Evolutionary conservation across 768 basidiomycete species (phyloP).

Genomic region (Leucocoprinus birnbaumii): DNA sequence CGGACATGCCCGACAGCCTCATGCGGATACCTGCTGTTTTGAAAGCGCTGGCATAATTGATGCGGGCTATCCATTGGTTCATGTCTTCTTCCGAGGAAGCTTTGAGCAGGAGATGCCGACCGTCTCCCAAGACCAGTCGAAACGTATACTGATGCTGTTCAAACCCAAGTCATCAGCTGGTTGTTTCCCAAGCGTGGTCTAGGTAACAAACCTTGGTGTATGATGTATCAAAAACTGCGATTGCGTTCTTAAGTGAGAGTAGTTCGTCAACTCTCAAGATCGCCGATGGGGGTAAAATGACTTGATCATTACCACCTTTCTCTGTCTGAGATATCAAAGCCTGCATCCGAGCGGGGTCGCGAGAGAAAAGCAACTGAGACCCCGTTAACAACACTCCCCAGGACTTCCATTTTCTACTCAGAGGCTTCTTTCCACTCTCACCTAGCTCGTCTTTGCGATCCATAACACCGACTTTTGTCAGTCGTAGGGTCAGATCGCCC

Average conservation of each 20-base stretch:
- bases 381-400: constrained; percentile 86
- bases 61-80: constrained; percentile 86
- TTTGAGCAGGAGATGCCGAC: constrained; percentile 82
- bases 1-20: constrained; percentile 68
- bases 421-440: constrained; percentile 74
- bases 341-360: constrained; percentile 55
- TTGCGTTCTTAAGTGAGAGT: constrained; percentile 68
- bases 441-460: constrained; percentile 77
- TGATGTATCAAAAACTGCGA: constrained; percentile 78
- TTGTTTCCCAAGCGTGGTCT: not conserved
- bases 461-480: constrained; percentile 80
- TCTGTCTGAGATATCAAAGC: constrained; percentile 14
- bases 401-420: constrained; percentile 82
- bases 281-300: constrained; percentile 34
- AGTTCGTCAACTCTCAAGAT: constrained; percentile 82
- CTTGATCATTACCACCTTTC: constrained; percentile 25
- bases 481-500: constrained; percentile 50
- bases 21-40: constrained; percentile 81
- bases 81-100: constrained; percentile 65
- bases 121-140: constrained; percentile 71
- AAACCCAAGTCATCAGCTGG: constrained; percentile 1
- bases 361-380: constrained; percentile 90
- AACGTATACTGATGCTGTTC: constrained; percentile 72
- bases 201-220: constrained; percentile 64
- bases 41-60: constrained; percentile 95